These are phyloP conservation scores for Coemansia biformis DNA, from an alignment of 192 early-diverging fungal genomes.

Conservation along the genomic window DNA sequence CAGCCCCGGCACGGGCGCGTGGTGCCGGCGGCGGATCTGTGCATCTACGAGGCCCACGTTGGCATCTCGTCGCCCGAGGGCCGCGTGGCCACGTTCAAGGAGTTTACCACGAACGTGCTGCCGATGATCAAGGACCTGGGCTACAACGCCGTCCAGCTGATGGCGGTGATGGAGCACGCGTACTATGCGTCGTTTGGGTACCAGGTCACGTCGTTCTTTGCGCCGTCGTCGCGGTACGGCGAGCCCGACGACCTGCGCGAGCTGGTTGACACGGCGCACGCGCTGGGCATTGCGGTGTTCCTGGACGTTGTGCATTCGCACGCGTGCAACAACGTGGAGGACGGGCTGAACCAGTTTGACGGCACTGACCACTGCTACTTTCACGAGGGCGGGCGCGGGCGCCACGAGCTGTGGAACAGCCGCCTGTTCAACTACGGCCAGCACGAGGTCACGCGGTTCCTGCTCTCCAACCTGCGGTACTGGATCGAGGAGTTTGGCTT, in stretches of 20 bases:
- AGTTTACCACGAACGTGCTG: no score
- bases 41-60: no score
- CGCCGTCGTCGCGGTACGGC: conserved; percentile 86
- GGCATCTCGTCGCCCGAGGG: no score
- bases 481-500: conserved; percentile 87
- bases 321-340: conserved; percentile 88
- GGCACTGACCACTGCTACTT: conserved; percentile 96
- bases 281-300: conserved; percentile 79
- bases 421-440: conserved; percentile 93
- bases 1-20: no score
- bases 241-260: conserved; percentile 90
- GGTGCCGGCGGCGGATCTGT: no score
- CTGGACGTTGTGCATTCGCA: conserved; percentile 97
- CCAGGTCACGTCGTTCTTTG: conserved; percentile 96
- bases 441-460: conserved; percentile 88
- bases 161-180: conserved; percentile 98
- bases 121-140: no score
- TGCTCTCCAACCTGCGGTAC: conserved; percentile 91
- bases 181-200: conserved; percentile 98
- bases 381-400: conserved; percentile 78
- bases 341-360: conserved; percentile 94
- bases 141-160: conserved; percentile 79
- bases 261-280: conserved; percentile 88
- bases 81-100: no score
- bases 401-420: conserved; percentile 90